A percentile compares a stretch with the other conserved stretches of the same genome.
phyloP scores from a whole-genome alignment of 805 yeast genomes.

The Barnettozyma populi region DNA sequence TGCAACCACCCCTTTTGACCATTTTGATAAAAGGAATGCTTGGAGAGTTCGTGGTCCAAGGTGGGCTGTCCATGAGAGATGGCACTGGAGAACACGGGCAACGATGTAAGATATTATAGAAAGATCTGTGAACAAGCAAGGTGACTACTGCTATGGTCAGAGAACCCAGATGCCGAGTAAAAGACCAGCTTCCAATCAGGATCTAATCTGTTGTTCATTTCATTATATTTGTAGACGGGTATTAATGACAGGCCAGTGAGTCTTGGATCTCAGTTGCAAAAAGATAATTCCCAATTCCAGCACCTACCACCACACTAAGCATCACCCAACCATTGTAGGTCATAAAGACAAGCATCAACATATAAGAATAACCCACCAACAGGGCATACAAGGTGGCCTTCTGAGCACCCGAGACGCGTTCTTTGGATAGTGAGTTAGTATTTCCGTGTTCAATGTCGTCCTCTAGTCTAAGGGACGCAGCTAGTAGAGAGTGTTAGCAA shows the following conservation, averaged over 20 bases:
- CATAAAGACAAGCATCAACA: constrained; percentile 80
- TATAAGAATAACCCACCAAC: constrained; percentile 65
- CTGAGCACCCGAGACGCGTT: constrained; percentile 21
- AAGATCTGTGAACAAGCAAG: neutral
- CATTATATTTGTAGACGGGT: neutral
- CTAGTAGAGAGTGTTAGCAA: constrained; percentile 7
- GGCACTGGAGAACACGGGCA: neutral
- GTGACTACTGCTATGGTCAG: neutral
- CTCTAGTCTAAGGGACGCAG: constrained; percentile 6
- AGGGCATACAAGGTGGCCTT: constrained; percentile 49
- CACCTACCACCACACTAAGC: constrained; percentile 69
- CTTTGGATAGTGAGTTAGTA: constrained; percentile 12
- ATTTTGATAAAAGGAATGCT: neutral
- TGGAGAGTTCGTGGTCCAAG: neutral
- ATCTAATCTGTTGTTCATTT: too few relatives aligned
- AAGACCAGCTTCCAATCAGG: too few relatives aligned
- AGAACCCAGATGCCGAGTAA: neutral
- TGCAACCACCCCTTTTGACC: too few relatives aligned
- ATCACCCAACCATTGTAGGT: constrained; percentile 83
- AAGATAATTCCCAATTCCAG: constrained; percentile 57
- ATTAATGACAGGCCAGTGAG: constrained; percentile 25
- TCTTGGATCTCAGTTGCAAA: constrained; percentile 40
- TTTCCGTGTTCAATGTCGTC: constrained; percentile 8
- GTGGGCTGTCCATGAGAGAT: too few relatives aligned
- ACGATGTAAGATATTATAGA: too few relatives aligned